Percentiles rank a stretch among this genome's conserved stretches.
These are phyloP conservation scores for Solanum ossicruentum DNA, from an alignment of 257 asterid species.

Conservation along the genomic window DNA sequence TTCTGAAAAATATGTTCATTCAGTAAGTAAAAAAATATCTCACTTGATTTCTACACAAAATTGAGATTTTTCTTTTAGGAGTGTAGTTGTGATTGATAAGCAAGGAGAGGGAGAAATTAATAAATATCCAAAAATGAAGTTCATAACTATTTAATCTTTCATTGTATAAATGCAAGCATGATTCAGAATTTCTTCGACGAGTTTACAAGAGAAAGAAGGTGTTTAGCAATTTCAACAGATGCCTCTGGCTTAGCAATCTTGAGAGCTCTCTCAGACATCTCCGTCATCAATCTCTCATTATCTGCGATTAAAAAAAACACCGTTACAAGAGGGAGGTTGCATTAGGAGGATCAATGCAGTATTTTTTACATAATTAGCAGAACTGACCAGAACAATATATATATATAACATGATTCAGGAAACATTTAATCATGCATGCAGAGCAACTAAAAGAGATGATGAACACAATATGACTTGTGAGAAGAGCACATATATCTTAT, in stretches of 20 bases:
- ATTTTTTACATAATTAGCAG: background rate
- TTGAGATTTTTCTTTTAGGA: background rate
- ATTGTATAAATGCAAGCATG: background rate
- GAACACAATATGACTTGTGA: background rate
- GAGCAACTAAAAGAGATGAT: background rate
- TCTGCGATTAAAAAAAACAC: constrained; percentile 8
- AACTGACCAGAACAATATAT: background rate
- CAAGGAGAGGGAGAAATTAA: background rate
- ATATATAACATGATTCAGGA: background rate
- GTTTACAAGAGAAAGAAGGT: constrained; percentile 26
- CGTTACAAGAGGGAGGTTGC: background rate
- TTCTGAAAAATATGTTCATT: background rate
- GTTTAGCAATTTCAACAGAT: constrained; percentile 28
- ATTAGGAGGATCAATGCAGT: background rate
- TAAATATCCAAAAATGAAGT: background rate
- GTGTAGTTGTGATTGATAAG: background rate
- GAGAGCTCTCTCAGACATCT: constrained; percentile 40
- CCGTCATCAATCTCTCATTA: constrained; percentile 20
- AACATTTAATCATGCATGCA: background rate
- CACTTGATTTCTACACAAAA: background rate
- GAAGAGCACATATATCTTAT: background rate
- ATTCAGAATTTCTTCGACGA: background rate
- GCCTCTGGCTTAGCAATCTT: constrained; percentile 41
- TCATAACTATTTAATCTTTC: background rate
- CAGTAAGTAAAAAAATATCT: background rate